Evolutionary conservation across 192 early-diverging fungal species (phyloP), one percentile per base, ranked within the genome.

Genomic region (Rhizophagus prolifer): DNA sequence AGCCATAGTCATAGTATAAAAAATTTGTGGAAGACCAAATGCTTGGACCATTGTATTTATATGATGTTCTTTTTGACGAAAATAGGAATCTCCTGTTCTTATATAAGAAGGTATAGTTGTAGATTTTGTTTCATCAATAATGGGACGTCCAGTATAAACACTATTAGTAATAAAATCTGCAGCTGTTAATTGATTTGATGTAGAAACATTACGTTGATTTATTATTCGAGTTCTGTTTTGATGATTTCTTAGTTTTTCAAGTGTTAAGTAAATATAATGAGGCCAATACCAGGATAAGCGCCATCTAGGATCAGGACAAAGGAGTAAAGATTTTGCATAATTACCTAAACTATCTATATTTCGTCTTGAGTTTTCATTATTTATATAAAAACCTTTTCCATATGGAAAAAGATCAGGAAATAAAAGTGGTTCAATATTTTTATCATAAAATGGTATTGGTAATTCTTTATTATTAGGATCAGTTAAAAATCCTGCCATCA

Each of bases 61-160:
- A 67, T 67, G 25, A 34, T 28, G 65, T 41, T 30, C 30, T 36
- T 67, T 67, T 41, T 34, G 30, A 67, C 16, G 30, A 67, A 67
- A 67, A 67, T 67, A 67, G 4, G 65, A 28, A 16, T 67, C 65
- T 38, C 65, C 65, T 14, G 66, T 68, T 6, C 66, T 9, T 34
- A 68, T 31, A 36, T 19, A 68, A 3, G 28, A 31, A 31, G 31
- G 66, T 44, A 68, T 10, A 4, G 66, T 36, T 36, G 66, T 68
- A 16, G 66, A 34, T 68, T 31, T 5, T 38, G 66, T 19, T 68
- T 68, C 31, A 68, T 68, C 12, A 14, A 68, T 68, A 19, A 68
- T 68, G 25, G 16, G 14, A n/a, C 34, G 28, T n/a, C 21, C 19
- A 38, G 10, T 67, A 30, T 67, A 68, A n/a, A 34, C 31, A 34